Percentiles rank a stretch among this genome's conserved stretches.
phyloP scores from a whole-genome alignment of 1,284 basidiomycete genomes.

The Sphagnurus paluster region DNA sequence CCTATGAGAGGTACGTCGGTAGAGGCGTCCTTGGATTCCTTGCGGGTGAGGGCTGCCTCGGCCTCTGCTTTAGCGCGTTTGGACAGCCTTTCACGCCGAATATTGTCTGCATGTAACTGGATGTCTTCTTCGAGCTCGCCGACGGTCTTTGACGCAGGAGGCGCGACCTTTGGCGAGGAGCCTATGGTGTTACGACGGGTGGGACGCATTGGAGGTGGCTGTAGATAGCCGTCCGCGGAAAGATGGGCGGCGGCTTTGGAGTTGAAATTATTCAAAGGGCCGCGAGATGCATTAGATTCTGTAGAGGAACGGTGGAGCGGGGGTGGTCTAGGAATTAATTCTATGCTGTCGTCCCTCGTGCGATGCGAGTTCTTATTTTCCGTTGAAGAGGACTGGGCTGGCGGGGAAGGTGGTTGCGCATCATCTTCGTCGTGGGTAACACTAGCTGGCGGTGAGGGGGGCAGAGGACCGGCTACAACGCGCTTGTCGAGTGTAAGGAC shows the following conservation, averaged over 20 bases:
- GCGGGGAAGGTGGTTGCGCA: conserved; percentile 24
- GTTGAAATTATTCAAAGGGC: conserved; percentile 31
- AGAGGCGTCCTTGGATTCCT: conserved; percentile 22
- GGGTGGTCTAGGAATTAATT: conserved; percentile 7
- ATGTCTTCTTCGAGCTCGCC: conserved; percentile 64
- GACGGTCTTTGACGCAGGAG: conserved; percentile 24
- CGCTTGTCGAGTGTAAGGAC: too few species aligned
- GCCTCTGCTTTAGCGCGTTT: conserved; percentile 66
- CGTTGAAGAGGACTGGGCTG: neutral
- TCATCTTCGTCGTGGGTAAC: conserved; percentile 32
- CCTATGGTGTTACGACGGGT: conserved; percentile 51
- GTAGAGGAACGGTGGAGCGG: conserved; percentile 43
- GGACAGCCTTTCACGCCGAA: conserved; percentile 71
- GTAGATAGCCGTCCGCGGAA: conserved; percentile 53
- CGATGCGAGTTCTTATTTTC: neutral
- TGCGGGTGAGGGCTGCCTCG: conserved; percentile 45
- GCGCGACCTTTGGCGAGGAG: conserved; percentile 27
- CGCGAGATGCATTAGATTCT: conserved; percentile 51
- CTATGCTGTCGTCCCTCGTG: conserved; percentile 20
- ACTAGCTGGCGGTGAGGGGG: conserved; percentile 68
- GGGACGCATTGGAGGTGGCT: conserved; percentile 46
- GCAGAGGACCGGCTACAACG: conserved; percentile 49
- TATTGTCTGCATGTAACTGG: conserved; percentile 79
- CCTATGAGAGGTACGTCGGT: conserved; percentile 82
- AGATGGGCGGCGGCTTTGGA: conserved; percentile 24